Percentiles rank a stretch among this genome's conserved stretches.
Conservation (phyloP, 352 stramenopile genomes). For the Phytophthora sp. region DNA sequence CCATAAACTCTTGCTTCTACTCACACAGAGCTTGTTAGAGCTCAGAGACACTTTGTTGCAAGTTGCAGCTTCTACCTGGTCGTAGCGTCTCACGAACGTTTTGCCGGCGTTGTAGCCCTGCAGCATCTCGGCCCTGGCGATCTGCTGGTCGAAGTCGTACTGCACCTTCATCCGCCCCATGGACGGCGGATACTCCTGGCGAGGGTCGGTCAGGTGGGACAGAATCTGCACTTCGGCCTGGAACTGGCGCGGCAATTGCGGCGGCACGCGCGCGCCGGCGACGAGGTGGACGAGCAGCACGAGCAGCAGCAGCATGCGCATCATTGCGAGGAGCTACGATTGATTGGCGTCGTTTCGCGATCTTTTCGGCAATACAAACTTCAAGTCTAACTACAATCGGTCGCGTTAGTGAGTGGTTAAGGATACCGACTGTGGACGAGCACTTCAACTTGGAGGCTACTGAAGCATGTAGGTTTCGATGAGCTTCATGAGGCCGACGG, state of each 20-base stretch:
- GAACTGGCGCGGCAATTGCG: slow-evolving; percentile 62
- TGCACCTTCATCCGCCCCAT: slow-evolving; percentile 57
- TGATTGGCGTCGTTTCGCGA: slow-evolving; percentile 26
- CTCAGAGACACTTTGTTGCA: too few species aligned
- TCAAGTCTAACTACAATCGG: slow-evolving; percentile 12
- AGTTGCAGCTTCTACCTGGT: slow-evolving; percentile 38
- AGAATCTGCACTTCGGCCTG: slow-evolving; percentile 56
- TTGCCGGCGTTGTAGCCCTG: slow-evolving; percentile 72
- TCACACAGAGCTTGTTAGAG: too few species aligned
- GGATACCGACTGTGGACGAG: slow-evolving; percentile 13
- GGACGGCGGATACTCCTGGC: slow-evolving; percentile 62
- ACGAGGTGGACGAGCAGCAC: neutral
- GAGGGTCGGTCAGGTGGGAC: slow-evolving; percentile 69
- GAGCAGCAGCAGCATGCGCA: slow-evolving; percentile 8
- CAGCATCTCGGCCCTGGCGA: slow-evolving; percentile 66
- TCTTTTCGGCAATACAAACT: slow-evolving; percentile 26
- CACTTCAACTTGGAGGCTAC: slow-evolving; percentile 24
- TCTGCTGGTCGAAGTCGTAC: slow-evolving; percentile 68
- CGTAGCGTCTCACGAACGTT: slow-evolving; percentile 74
- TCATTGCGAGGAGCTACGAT: neutral
- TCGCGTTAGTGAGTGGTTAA: neutral
- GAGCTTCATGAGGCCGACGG: slow-evolving; percentile 68
- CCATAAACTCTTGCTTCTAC: slow-evolving; percentile 76
- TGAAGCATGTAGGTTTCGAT: slow-evolving; percentile 52
- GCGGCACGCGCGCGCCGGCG: slow-evolving; percentile 10